These are phyloP conservation scores for Senna siamea DNA, from an alignment of 306 rosid species.

Conservation along the genomic window DNA sequence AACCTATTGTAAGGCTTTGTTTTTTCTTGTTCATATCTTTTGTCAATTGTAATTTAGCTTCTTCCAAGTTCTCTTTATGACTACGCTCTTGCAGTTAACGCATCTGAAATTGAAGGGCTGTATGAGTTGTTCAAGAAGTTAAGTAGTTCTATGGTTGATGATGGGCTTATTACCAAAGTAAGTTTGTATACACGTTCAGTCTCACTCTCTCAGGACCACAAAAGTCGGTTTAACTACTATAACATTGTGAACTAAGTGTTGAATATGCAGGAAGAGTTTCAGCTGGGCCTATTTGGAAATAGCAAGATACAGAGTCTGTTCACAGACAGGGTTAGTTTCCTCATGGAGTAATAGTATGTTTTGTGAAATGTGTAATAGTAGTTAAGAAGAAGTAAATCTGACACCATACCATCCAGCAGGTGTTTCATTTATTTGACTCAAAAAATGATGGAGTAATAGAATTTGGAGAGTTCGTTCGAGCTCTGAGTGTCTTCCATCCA, in stretches of 20 bases:
- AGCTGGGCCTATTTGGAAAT: slow-evolving; percentile 56
- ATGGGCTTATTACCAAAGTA: slow-evolving; percentile 63
- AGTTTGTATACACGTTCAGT: slow-evolving; percentile 4
- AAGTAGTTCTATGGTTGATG: slow-evolving; percentile 60
- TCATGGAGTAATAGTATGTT: background rate
- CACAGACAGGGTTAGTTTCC: slow-evolving; percentile 54
- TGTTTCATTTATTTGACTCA: slow-evolving; percentile 55
- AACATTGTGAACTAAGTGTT: slow-evolving; percentile 18
- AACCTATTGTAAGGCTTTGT: slow-evolving; percentile 51
- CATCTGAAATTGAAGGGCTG: slow-evolving; percentile 52
- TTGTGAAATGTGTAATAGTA: background rate
- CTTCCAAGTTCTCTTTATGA: background rate
- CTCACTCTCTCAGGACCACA: background rate
- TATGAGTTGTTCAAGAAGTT: slow-evolving; percentile 57
- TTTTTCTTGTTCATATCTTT: background rate
- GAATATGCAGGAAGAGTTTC: slow-evolving; percentile 63
- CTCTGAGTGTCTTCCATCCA: slow-evolving; percentile 65
- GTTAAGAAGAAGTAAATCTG: background rate
- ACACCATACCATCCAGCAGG: slow-evolving; percentile 31
- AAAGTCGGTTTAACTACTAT: background rate
- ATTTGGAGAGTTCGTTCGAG: slow-evolving; percentile 61
- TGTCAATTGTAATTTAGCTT: background rate
- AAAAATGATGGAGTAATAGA: slow-evolving; percentile 60
- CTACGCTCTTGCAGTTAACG: slow-evolving; percentile 41
- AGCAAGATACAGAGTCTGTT: slow-evolving; percentile 50